Evolutionary conservation across 2,329 filamentous ascomycete species (phyloP).

Genomic region (Beauveria australis): DNA sequence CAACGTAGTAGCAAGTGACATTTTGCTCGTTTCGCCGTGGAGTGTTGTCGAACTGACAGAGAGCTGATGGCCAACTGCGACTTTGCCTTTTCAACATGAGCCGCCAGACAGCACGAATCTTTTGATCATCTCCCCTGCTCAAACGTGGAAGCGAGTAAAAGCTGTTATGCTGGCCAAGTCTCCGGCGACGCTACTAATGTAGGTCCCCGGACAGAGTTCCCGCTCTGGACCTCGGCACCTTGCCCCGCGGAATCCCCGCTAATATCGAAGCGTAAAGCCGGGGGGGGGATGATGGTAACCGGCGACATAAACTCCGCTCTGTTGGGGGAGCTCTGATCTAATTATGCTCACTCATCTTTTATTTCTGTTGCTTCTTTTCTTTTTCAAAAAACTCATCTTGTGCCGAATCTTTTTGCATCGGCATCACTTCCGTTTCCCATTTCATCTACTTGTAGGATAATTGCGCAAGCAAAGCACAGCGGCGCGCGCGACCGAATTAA

Average conservation of each 20-base stretch:
- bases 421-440: background rate
- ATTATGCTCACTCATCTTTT: background rate
- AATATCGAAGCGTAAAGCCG: background rate
- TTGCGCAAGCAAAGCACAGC: background rate
- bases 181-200: background rate
- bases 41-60: too few relatives aligned
- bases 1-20: too few relatives aligned
- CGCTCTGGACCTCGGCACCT: slow-evolving; percentile 2
- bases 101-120: too few relatives aligned
- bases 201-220: too few relatives aligned
- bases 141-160: too few relatives aligned
- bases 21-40: too few relatives aligned
- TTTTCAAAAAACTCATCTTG: background rate
- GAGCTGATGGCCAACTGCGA: too few relatives aligned
- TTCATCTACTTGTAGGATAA: background rate
- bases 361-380: background rate
- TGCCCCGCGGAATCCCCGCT: background rate
- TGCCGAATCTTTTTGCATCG: background rate
- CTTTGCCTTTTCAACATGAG: too few relatives aligned
- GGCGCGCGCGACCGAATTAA: background rate
- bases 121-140: too few relatives aligned
- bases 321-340: background rate
- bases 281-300: background rate
- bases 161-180: background rate
- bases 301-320: background rate